Conservation (phyloP, 371 early-diverging fungal species). For the Apophysomyces variabilis region DNA sequence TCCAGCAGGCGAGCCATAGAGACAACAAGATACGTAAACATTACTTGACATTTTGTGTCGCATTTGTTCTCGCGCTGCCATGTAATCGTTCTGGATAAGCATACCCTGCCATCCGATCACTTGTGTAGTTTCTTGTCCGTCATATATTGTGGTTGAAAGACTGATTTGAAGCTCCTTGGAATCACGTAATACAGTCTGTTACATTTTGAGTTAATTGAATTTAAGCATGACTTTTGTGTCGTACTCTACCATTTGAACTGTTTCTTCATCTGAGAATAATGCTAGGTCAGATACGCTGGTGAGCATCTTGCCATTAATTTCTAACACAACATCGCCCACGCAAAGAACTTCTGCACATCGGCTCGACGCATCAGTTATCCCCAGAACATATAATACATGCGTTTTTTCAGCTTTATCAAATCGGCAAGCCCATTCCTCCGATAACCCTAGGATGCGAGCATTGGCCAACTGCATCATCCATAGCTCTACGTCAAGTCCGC, state of each 20-base stretch:
- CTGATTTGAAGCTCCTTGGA: conserved; percentile 46
- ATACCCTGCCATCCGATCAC: conserved; percentile 90
- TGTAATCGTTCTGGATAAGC: conserved; percentile 75
- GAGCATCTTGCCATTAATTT: conserved; percentile 68
- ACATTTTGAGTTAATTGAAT: not conserved
- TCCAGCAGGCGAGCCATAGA: conserved; percentile 74
- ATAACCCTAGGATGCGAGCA: conserved; percentile 79
- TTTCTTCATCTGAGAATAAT: conserved; percentile 27
- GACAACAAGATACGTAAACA: conserved; percentile 76
- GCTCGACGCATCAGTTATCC: conserved; percentile 57
- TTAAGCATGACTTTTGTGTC: not conserved
- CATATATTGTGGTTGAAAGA: conserved; percentile 60
- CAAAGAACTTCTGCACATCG: conserved; percentile 64
- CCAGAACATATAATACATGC: conserved; percentile 71
- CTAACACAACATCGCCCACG: conserved; percentile 81
- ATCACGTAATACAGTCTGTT: conserved; percentile 62
- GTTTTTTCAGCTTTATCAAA: conserved; percentile 60
- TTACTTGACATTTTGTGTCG: conserved; percentile 62
- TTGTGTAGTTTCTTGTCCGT: conserved; percentile 60
- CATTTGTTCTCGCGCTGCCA: conserved; percentile 82
- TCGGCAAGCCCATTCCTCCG: conserved; percentile 69
- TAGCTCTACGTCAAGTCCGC: conserved; percentile 74
- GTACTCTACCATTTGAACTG: conserved; percentile 41
- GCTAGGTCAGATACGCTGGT: conserved; percentile 68
- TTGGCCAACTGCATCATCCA: conserved; percentile 78